phyloP scores from a whole-genome alignment of 2,329 filamentous ascomycete genomes.

The Pseudodiploospora longispora region DNA sequence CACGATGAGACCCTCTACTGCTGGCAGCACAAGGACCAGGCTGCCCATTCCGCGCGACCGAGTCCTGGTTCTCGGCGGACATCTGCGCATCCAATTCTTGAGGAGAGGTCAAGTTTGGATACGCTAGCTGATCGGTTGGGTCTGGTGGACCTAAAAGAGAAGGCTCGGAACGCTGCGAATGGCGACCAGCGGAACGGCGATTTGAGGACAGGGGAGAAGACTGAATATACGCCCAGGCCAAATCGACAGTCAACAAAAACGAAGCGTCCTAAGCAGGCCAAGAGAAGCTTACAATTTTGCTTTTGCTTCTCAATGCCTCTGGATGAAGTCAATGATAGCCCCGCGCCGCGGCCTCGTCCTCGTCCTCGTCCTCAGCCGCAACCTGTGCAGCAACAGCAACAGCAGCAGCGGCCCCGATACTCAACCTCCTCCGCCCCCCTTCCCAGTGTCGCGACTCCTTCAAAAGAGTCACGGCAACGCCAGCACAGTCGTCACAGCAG shows the following conservation, averaged over 20 bases:
- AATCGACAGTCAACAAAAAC: background rate
- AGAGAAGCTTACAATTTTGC: constrained; percentile 29
- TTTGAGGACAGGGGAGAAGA: no score
- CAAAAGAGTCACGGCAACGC: background rate
- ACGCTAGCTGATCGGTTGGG: constrained; percentile 76
- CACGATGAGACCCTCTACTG: constrained; percentile 65
- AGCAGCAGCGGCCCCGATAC: background rate
- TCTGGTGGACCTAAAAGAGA: constrained; percentile 55
- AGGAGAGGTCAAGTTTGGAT: constrained; percentile 71
- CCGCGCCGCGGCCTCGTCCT: constrained; percentile 29
- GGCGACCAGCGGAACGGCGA: background rate
- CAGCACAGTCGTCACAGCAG: background rate
- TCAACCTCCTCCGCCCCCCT: background rate
- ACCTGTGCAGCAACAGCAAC: constrained; percentile 37
- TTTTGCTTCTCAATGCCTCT: constrained; percentile 46
- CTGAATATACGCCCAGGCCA: no score
- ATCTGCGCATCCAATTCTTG: constrained; percentile 40
- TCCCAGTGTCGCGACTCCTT: background rate
- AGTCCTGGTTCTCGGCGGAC: constrained; percentile 35
- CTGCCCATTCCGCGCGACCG: constrained; percentile 38
- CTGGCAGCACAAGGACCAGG: constrained; percentile 94
- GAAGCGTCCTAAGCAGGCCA: constrained; percentile 16
- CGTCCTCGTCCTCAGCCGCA: constrained; percentile 34
- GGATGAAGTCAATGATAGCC: constrained; percentile 32
- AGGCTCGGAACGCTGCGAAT: constrained; percentile 19